These are phyloP conservation scores for Sporothrix pseudoabietina DNA, from an alignment of 2,329 filamentous ascomycete genomes.

Conservation along the genomic window DNA sequence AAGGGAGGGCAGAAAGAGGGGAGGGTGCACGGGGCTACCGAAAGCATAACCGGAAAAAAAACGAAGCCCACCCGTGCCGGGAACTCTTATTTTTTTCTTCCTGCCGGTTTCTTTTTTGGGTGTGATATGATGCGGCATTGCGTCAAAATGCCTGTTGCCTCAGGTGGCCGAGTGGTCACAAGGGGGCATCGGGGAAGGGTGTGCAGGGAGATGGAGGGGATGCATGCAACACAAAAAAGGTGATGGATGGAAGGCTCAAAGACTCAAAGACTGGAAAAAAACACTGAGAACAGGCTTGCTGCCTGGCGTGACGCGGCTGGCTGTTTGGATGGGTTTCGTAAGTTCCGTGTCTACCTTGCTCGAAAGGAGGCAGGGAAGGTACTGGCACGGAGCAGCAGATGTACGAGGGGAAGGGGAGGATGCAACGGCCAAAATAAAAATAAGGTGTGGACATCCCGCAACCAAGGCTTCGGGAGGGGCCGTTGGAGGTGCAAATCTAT, in stretches of 20 bases:
- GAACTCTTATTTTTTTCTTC: neutral
- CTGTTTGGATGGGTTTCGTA: neutral
- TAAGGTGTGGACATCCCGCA: neutral
- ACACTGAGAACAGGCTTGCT: neutral
- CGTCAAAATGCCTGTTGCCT: slow-evolving; percentile 11
- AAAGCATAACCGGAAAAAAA: neutral
- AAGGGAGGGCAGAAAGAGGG: neutral
- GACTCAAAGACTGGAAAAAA: neutral
- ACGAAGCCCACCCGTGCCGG: neutral
- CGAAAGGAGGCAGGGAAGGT: neutral
- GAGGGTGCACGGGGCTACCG: neutral
- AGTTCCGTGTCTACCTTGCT: neutral
- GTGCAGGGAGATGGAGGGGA: neutral
- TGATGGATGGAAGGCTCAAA: too few relatives aligned
- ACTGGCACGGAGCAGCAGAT: neutral
- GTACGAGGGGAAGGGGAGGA: neutral
- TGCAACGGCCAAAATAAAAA: neutral
- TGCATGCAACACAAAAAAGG: neutral
- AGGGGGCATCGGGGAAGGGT: neutral
- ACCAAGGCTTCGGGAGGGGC: slow-evolving; percentile 23
- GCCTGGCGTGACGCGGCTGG: slow-evolving; percentile 23
- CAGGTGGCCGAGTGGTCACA: neutral
- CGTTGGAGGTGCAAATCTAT: neutral
- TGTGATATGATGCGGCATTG: neutral
- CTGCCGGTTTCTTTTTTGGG: neutral